Evolutionary conservation across 1,284 basidiomycete species (phyloP), one percentile per base, ranked within the genome.

Genomic region (Malassezia cuniculi): DNA sequence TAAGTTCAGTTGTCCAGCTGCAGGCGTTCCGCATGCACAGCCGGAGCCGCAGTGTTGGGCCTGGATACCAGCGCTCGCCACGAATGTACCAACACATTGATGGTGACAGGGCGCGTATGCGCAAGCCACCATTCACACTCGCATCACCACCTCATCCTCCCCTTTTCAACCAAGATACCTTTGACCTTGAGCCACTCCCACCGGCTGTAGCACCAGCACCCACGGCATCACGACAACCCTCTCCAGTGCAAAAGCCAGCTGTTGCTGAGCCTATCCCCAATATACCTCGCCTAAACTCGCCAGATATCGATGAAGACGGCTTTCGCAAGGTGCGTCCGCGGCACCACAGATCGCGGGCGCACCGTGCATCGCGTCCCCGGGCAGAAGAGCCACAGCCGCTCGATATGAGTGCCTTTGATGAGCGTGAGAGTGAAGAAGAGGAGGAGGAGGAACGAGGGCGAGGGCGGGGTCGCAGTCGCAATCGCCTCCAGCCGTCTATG

Each of bases 1-100:
- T 60, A 2, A 53, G 47, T 1, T 61, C 62, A 1, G 58, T 63
- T 2, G 58, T 61, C 10, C 62, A 65, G 27, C 40, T 63, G 17
- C 60, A 65, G 35, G 53, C 56, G 1, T 65, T 65, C 41, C 50
- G 60, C 8, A 31, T 36, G 1, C 38, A 52, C n/a, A 47, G 52
- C 27, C 50, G 57, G 21, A 57, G 54, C 31, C 37, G 58, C n/a
- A 54, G 53, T 37, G 41, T 49, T 10, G 31, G 31, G 1, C 38
- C 28, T 1, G 20, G 32, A n/a, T 28, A 41, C 27, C 22, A n/a
- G 8, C 33, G 39, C 5, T 8, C 8, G 14, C 8, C 19, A 22
- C 14, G 10, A 19, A 26, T 32, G 17, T 27, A 36, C 11, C 10
- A 29, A 4, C 29, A 16, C 27, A 27, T 27, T 31, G 32, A 27